Evolutionary conservation across 2,329 filamentous ascomycete genomes (phyloP).

Genomic region (Alternaria sp.): DNA sequence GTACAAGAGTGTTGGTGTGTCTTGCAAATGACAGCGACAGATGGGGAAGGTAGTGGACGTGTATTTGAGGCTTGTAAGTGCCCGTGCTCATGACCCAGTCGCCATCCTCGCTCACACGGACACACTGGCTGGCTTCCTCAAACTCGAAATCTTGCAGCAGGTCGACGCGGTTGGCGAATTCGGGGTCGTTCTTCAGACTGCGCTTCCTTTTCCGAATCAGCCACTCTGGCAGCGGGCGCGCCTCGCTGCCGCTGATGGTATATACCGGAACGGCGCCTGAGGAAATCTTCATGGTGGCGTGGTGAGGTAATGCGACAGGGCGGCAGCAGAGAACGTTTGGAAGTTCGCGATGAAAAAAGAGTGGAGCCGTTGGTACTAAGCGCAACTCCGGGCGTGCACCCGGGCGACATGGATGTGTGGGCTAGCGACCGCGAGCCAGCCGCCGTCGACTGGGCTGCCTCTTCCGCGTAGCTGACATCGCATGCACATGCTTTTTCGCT

Average conservation of each 20-base stretch:
- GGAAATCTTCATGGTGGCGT: conserved; percentile 73
- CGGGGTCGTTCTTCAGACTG: conserved; percentile 87
- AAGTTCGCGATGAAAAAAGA: conserved; percentile 11
- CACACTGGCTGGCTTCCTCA: conserved; percentile 89
- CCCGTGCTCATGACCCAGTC: conserved; percentile 69
- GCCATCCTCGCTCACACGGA: conserved; percentile 91
- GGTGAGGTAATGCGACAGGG: conserved; percentile 7
- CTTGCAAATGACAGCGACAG: conserved; percentile 91
- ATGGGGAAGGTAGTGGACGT: conserved; percentile 93
- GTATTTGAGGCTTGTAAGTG: conserved; percentile 72
- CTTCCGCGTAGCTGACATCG: background rate
- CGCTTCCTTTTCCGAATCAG: conserved; percentile 83
- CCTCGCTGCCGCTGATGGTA: conserved; percentile 89
- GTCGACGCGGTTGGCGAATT: conserved; percentile 93
- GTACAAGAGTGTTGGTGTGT: conserved; percentile 78
- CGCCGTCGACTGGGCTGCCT: background rate
- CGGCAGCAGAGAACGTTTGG: background rate
- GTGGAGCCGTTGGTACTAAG: background rate
- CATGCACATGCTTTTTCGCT: background rate
- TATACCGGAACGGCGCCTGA: conserved; percentile 89
- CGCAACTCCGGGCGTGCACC: background rate
- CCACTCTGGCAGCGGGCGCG: conserved; percentile 92
- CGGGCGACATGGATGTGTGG: background rate
- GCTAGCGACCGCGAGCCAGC: background rate
- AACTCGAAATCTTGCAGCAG: conserved; percentile 98